These are phyloP conservation scores for Arthrocladium fulminans DNA, from an alignment of 2,329 filamentous ascomycete species.

Conservation along the genomic window DNA sequence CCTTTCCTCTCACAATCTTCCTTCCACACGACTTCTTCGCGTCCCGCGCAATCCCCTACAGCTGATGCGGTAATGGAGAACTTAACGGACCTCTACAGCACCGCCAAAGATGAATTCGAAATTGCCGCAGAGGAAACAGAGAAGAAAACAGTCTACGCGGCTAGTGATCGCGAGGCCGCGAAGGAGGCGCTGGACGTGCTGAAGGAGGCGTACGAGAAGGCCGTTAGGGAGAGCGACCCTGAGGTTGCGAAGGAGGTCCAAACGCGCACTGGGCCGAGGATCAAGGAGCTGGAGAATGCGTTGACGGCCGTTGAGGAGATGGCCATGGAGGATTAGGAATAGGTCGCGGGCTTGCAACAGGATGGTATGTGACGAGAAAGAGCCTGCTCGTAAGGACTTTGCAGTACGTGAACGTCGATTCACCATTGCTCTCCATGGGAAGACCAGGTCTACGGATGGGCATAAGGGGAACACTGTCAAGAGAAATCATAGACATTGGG, in stretches of 20 bases:
- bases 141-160: conserved; percentile 48
- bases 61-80: conserved; percentile 24
- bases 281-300: conserved; percentile 46
- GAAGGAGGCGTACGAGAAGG: conserved; percentile 38
- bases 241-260: conserved; percentile 43
- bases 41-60: conserved; percentile 13
- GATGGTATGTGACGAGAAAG: too few relatives aligned
- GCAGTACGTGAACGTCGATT: too few relatives aligned
- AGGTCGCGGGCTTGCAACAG: not conserved
- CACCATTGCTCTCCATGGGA: too few relatives aligned
- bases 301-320: conserved; percentile 44
- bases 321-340: conserved; percentile 35
- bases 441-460: too few relatives aligned
- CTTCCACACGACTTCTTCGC: conserved; percentile 11
- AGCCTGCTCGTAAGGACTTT: too few relatives aligned
- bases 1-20: not conserved
- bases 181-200: conserved; percentile 44
- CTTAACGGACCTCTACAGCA: conserved; percentile 24
- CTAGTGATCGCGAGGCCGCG: conserved; percentile 46
- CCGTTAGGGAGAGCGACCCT: conserved; percentile 33
- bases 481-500: too few relatives aligned
- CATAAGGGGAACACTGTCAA: too few relatives aligned
- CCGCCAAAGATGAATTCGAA: conserved; percentile 28
- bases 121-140: conserved; percentile 38
- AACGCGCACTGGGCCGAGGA: conserved; percentile 41